Evolutionary conservation across 345 rosid species (phyloP), one percentile per base, ranked within the genome.

Genomic region (Eucalyptus lansdowneana): DNA sequence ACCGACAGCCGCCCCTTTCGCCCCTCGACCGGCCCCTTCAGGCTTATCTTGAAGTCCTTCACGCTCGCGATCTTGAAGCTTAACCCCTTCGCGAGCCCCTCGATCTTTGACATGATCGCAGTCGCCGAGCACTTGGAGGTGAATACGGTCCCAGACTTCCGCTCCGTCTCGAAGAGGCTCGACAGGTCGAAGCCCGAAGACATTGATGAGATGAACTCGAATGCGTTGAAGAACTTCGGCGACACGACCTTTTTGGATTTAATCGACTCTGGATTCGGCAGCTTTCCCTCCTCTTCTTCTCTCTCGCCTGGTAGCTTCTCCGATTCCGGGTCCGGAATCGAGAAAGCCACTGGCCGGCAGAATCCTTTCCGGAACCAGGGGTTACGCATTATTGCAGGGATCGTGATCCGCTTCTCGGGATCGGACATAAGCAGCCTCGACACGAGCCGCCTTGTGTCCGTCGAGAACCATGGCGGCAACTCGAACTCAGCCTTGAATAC

Each of bases 161-260:
- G 89, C 88, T 92, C 94, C 16, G 80, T 90, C 91, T 95, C 97
- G 62, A 97, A 97, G 88, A 97, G 42, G 80, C 92, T 96, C 10
- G 99, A 97, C 72, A 96, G 89, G 76, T 96, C 96, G 86, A 97
- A 94, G 50, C 99, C 99, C 0, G 97, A 95, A 2, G 99, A 97
- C 96, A 97, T 93, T 9, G 99, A 95, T 2, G 97, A 94, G 22
- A 97, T 94, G 58, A 95, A 90, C 86, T 96, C 94, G 87, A 96
- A 97, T 2, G 99, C 99, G 47, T 95, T 97, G 88, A 93, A 95
- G 14, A 95, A 94, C 86, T 91, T 91, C 8, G 92, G 94, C 0
- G 90, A 91, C 56, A 91, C 17, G 29, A 88, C 40, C 86, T 88
- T 88, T 5, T 11, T 16, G 42, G 54, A 76, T 76, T 76, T 76